Evolutionary conservation across 176 grass and related monocot species (phyloP).

Genomic region (Aegilops bicornis): DNA sequence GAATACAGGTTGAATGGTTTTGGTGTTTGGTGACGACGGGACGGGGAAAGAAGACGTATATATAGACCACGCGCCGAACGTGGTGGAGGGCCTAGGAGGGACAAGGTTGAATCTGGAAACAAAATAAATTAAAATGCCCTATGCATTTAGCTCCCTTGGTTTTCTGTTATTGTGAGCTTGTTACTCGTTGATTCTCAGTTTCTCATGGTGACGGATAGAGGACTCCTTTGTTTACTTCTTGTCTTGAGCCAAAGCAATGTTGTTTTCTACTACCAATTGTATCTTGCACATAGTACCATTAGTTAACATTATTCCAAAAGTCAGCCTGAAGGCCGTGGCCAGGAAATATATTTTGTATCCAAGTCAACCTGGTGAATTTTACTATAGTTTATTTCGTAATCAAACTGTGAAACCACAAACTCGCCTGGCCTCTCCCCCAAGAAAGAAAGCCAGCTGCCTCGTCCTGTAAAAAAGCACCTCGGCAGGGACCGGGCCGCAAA

Average conservation of each 20-base stretch:
- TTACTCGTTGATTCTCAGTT: too few relatives aligned
- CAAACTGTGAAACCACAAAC: too few relatives aligned
- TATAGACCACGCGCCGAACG: conserved; percentile 26
- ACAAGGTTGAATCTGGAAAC: background rate
- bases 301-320: background rate
- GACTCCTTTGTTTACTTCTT: too few relatives aligned
- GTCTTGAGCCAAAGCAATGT: too few relatives aligned
- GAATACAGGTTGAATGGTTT: background rate
- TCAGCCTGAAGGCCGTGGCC: background rate
- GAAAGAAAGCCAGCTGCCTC: background rate
- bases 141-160: too few relatives aligned
- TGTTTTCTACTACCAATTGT: too few relatives aligned
- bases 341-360: background rate
- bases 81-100: background rate
- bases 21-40: background rate
- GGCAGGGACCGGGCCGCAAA: background rate
- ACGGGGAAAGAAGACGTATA: background rate
- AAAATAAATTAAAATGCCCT: too few relatives aligned
- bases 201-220: too few relatives aligned
- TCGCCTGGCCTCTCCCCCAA: background rate
- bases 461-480: background rate
- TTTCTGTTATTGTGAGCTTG: too few relatives aligned
- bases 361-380: background rate
- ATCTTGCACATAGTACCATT: background rate
- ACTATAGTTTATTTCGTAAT: too few relatives aligned